Percentiles rank a stretch among this genome's conserved stretches.
Conservation (phyloP, 106 monocot genomes). For the Triglochin maritima region DNA sequence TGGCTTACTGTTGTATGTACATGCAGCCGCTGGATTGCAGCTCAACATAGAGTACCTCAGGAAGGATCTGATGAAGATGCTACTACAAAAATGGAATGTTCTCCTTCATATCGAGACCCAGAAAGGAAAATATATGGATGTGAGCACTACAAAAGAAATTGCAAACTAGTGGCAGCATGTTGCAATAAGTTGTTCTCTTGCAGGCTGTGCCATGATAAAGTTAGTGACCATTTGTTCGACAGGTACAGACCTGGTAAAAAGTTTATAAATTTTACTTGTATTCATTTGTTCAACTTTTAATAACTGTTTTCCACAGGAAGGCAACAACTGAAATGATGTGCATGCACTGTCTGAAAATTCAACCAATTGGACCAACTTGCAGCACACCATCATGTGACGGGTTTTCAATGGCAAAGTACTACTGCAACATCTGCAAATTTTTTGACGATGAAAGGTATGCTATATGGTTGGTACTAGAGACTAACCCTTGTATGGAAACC, state of each 20-base stretch:
- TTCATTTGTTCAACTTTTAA: too few species aligned
- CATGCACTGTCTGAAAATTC: slow-evolving; percentile 80
- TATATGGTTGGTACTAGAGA: too few species aligned
- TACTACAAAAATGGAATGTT: slow-evolving; percentile 44
- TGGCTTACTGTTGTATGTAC: too few species aligned
- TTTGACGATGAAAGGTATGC: slow-evolving; percentile 98
- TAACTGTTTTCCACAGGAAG: slow-evolving; percentile 53
- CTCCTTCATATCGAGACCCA: slow-evolving; percentile 67
- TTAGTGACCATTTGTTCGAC: slow-evolving; percentile 96
- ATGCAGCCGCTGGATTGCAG: slow-evolving; percentile 92
- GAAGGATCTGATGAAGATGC: slow-evolving; percentile 22
- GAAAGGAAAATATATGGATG: slow-evolving; percentile 81
- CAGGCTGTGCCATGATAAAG: slow-evolving; percentile 98
- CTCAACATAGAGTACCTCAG: slow-evolving; percentile 80
- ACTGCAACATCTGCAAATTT: slow-evolving; percentile 96
- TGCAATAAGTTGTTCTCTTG: slow-evolving; percentile 93
- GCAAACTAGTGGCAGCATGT: slow-evolving; percentile 87
- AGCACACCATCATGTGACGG: slow-evolving; percentile 65
- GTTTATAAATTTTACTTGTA: not conserved
- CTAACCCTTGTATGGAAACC: too few species aligned
- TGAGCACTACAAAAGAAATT: slow-evolving; percentile 97
- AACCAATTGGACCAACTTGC: slow-evolving; percentile 68
- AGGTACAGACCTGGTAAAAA: slow-evolving; percentile 31
- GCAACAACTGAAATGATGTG: slow-evolving; percentile 97
- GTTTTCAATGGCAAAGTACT: slow-evolving; percentile 92